These are phyloP conservation scores for Leccinum aurantiacum DNA, from an alignment of 768 basidiomycete genomes.

Conservation along the genomic window DNA sequence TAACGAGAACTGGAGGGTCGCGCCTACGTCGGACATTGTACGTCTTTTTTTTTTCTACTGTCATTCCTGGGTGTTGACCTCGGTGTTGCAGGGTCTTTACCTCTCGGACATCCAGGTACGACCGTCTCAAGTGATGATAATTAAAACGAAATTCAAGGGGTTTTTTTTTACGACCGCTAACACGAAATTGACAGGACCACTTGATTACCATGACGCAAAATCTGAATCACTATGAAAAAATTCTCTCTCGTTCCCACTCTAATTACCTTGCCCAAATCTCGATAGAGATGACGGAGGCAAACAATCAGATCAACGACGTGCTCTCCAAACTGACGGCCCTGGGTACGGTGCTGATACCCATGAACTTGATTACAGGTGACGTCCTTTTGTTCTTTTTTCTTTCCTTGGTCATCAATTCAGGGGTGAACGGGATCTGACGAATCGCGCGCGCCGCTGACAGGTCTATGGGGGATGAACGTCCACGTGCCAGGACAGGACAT, in stretches of 20 bases:
- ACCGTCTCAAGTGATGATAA: neutral
- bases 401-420: neutral
- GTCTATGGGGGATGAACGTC: constrained; percentile 99
- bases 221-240: constrained; percentile 99
- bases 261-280: constrained; percentile 99
- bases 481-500: constrained; percentile 87
- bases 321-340: constrained; percentile 95
- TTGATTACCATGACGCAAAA: constrained; percentile 99
- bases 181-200: constrained; percentile 63
- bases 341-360: constrained; percentile 95
- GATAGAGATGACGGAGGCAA: constrained; percentile 99
- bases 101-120: constrained; percentile 88
- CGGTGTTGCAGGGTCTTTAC: constrained; percentile 70
- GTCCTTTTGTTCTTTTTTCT: constrained; percentile 11
- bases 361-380: constrained; percentile 91
- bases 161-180: constrained; percentile 2
- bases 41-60: constrained; percentile 22
- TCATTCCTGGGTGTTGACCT: constrained; percentile 6
- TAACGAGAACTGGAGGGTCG: constrained; percentile 98
- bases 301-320: constrained; percentile 99
- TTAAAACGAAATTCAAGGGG: neutral
- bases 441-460: constrained; percentile 30
- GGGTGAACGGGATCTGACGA: neutral
- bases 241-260: constrained; percentile 95
- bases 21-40: constrained; percentile 96